A percentile compares a stretch with the other conserved stretches of the same genome.
These are phyloP conservation scores for Mycena amicta DNA, from an alignment of 768 basidiomycete genomes.

Conservation along the genomic window DNA sequence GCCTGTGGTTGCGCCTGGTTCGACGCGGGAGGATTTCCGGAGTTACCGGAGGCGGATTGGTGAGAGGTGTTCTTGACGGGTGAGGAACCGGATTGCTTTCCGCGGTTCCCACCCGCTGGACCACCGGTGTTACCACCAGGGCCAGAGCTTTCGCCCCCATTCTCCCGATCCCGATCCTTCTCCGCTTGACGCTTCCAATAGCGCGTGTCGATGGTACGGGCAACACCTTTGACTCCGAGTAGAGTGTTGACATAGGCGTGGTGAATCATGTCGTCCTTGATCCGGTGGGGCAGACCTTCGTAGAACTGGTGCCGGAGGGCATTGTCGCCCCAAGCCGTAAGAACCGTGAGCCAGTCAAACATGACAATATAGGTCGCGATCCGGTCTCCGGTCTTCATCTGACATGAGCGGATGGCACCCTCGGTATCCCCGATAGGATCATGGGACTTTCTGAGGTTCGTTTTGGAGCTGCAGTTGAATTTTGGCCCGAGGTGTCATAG, in stretches of 20 bases:
- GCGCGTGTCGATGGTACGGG: conserved; percentile 6
- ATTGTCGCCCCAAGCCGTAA: conserved; percentile 7
- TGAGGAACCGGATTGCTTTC: too few species aligned
- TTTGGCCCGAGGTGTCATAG: background rate
- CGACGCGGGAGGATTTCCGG: too few species aligned
- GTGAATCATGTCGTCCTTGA: conserved; percentile 14
- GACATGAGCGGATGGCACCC: background rate
- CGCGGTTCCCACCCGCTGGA: too few species aligned
- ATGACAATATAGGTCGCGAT: conserved; percentile 14
- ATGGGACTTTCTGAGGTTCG: background rate
- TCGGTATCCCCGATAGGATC: conserved; percentile 5
- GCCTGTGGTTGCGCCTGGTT: too few species aligned
- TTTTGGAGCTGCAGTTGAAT: background rate
- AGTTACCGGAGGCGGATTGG: too few species aligned
- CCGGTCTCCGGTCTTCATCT: background rate
- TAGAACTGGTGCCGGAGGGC: conserved; percentile 20
- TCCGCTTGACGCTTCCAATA: conserved; percentile 21
- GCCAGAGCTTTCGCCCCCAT: too few species aligned
- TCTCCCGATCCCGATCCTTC: too few species aligned
- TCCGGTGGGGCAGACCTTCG: conserved; percentile 10
- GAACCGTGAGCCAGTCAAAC: conserved; percentile 11
- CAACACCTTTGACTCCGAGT: background rate
- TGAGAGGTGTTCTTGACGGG: too few species aligned
- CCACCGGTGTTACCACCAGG: too few species aligned
- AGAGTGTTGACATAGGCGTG: conserved; percentile 7